phyloP scores from a whole-genome alignment of 495 filamentous ascomycete genomes.

The Trichoderma asperelloides region DNA sequence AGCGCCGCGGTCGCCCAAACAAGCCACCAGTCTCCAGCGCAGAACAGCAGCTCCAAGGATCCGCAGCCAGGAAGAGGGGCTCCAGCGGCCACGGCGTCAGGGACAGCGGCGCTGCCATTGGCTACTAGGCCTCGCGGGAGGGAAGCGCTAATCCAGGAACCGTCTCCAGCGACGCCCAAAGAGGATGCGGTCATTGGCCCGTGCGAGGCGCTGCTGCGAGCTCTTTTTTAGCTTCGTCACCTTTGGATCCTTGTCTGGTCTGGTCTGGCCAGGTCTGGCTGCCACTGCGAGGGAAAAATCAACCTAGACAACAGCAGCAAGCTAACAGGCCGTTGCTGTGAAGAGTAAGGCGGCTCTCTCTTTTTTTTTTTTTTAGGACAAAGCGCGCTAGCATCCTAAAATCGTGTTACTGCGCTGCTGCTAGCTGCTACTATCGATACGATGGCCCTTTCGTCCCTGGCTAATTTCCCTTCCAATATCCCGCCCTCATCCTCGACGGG shows the following conservation, averaged over 20 bases:
- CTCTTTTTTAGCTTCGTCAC: not conserved
- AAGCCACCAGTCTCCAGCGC: not conserved
- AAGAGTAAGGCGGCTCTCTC: no score
- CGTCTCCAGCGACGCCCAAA: not conserved
- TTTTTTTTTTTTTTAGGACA: no score
- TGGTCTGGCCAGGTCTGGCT: not conserved
- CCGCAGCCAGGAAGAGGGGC: not conserved
- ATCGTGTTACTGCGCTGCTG: no score
- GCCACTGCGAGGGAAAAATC: no score
- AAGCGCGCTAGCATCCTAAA: no score
- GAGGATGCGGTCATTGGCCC: conserved; percentile 3
- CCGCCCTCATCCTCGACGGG: not conserved
- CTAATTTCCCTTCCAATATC: not conserved
- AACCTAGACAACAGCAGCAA: no score
- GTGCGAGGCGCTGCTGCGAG: not conserved
- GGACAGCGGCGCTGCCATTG: conserved; percentile 1
- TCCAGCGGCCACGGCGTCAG: not conserved
- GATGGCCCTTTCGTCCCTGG: not conserved
- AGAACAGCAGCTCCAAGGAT: not conserved
- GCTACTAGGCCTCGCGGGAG: not conserved
- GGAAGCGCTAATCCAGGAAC: conserved; percentile 7
- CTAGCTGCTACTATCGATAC: not conserved
- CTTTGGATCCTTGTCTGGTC: not conserved
- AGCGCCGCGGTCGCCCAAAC: not conserved
- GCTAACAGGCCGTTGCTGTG: no score